Evolutionary conservation across 176 grass and related monocot species (phyloP).

Genomic region (Avena eriantha): DNA sequence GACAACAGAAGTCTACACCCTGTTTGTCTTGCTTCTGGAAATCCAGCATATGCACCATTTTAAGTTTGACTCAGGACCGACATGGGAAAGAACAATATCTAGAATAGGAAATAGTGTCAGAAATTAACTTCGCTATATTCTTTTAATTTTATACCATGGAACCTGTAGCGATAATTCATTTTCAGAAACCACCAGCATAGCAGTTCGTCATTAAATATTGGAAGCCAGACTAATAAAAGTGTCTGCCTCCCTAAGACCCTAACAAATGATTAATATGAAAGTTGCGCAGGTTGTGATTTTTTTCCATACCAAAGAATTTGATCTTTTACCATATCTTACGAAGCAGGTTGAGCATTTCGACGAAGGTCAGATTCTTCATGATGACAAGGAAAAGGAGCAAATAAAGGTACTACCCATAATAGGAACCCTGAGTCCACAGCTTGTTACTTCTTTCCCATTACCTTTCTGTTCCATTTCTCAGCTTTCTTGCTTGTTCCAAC

Average conservation of each 20-base stretch:
- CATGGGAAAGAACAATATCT: constrained; percentile 13
- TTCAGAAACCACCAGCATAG: background rate
- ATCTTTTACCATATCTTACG: constrained; percentile 20
- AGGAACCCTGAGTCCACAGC: constrained; percentile 7
- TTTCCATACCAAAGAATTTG: constrained; percentile 22
- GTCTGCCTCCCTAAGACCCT: background rate
- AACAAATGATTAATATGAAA: constrained; percentile 15
- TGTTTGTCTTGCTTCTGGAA: constrained; percentile 5
- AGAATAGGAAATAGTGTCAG: background rate
- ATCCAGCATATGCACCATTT: constrained; percentile 8
- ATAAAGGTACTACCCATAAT: constrained; percentile 62
- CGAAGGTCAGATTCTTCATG: constrained; percentile 50
- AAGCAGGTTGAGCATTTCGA: constrained; percentile 77
- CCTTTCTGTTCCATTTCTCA: constrained; percentile 10
- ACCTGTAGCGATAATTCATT: background rate
- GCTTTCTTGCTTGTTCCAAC: constrained; percentile 41
- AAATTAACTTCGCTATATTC: background rate
- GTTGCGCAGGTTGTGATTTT: background rate
- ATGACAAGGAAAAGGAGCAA: constrained; percentile 61
- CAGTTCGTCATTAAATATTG: constrained; percentile 16
- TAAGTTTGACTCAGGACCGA: background rate
- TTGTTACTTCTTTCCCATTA: constrained; percentile 30
- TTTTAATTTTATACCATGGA: background rate
- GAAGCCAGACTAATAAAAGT: constrained; percentile 17
- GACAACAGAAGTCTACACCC: background rate